Conservation (phyloP, 2,329 filamentous ascomycete genomes). For the Ceratocystis destructans region DNA sequence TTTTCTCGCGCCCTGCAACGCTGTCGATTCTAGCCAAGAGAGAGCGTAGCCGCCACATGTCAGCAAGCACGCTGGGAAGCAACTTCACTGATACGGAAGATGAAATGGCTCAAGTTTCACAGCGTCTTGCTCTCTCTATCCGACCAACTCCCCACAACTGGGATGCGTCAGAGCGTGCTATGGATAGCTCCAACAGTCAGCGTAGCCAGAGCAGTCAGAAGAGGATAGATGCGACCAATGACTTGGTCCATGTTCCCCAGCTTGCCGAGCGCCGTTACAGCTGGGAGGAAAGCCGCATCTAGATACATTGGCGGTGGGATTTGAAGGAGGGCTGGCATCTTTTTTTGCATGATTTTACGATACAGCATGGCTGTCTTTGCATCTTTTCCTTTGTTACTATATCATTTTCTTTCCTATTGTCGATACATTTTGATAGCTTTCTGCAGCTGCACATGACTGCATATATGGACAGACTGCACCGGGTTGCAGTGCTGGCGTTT, state of each 20-base stretch:
- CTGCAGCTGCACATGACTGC: neutral
- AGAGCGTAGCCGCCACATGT: slow-evolving; percentile 18
- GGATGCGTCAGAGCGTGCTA: neutral
- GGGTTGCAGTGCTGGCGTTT: slow-evolving; percentile 8
- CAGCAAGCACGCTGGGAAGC: slow-evolving; percentile 34
- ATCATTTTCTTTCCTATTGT: slow-evolving; percentile 16
- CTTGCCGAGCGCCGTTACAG: slow-evolving; percentile 37
- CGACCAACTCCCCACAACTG: slow-evolving; percentile 21
- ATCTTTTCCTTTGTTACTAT: slow-evolving; percentile 12
- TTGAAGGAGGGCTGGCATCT: neutral
- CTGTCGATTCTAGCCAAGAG: neutral
- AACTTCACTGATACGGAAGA: slow-evolving; percentile 38
- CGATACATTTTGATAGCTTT: slow-evolving; percentile 1
- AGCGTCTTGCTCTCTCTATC: slow-evolving; percentile 5
- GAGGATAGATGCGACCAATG: slow-evolving; percentile 32
- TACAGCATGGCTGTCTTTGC: slow-evolving; percentile 1
- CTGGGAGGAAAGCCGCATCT: slow-evolving; percentile 31
- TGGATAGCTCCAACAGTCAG: slow-evolving; percentile 1
- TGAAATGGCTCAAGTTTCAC: slow-evolving; percentile 8
- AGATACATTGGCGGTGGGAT: neutral
- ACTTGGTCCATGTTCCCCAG: slow-evolving; percentile 40
- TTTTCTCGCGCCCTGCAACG: slow-evolving; percentile 2
- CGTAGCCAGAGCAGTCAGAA: slow-evolving; percentile 33
- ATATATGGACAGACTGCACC: neutral
- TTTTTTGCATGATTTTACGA: slow-evolving; percentile 13